phyloP scores from a whole-genome alignment of 2,329 filamentous ascomycete genomes.

The Aspergillus alliaceus region DNA sequence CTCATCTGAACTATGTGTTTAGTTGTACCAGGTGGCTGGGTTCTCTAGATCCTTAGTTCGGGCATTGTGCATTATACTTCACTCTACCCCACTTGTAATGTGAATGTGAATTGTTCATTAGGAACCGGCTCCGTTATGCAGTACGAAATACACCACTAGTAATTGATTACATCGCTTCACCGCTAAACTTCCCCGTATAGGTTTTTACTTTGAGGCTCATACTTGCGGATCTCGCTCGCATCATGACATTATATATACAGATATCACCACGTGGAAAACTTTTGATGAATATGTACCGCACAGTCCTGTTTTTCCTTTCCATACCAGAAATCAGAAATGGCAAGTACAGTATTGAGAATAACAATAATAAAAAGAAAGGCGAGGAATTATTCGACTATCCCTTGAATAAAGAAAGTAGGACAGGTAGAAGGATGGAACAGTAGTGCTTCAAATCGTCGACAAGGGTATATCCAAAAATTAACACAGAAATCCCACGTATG shows the following conservation, averaged over 20 bases:
- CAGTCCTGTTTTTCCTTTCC: background rate
- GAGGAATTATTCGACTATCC: background rate
- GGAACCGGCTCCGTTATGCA: too few species aligned
- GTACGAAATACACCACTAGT: background rate
- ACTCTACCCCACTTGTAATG: background rate
- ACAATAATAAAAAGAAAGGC: background rate
- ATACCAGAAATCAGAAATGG: background rate
- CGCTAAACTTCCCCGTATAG: background rate
- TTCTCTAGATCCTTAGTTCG: background rate
- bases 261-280: background rate
- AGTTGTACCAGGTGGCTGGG: background rate
- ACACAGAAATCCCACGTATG: background rate
- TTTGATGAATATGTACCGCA: background rate
- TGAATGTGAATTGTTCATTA: too few species aligned
- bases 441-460: background rate
- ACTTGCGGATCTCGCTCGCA: background rate
- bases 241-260: background rate
- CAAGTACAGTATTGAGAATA: background rate
- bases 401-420: background rate
- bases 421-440: background rate
- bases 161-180: background rate
- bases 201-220: background rate
- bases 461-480: background rate
- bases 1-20: background rate
- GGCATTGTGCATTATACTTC: background rate